phyloP scores from a whole-genome alignment of 805 yeast species.

The Hanseniaspora lindneri region DNA sequence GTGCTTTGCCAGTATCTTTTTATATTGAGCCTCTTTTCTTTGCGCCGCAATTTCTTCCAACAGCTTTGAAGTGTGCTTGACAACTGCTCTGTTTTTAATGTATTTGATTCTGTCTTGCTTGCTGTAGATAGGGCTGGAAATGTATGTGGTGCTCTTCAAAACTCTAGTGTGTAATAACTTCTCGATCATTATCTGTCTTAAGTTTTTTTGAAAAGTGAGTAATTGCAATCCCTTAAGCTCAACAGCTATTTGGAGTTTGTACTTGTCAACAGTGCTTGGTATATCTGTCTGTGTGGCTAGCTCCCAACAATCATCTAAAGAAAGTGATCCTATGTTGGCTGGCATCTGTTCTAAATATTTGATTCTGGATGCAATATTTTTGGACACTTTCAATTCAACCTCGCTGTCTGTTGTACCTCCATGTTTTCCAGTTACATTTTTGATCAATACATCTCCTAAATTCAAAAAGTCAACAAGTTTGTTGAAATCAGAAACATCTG shows the following conservation, averaged over 20 bases:
- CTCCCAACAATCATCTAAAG: constrained; percentile 33
- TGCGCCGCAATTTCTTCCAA: constrained; percentile 68
- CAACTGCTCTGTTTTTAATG: constrained; percentile 55
- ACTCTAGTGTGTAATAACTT: constrained; percentile 42
- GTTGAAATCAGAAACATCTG: constrained; percentile 6
- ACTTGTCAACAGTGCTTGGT: constrained; percentile 38
- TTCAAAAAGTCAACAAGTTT: constrained; percentile 8
- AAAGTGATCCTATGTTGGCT: constrained; percentile 53
- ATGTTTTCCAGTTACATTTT: constrained; percentile 31
- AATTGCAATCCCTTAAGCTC: constrained; percentile 60
- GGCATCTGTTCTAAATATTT: constrained; percentile 55
- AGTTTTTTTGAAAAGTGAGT: constrained; percentile 55
- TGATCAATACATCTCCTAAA: constrained; percentile 5
- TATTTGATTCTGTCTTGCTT: constrained; percentile 61
- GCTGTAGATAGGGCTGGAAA: constrained; percentile 45
- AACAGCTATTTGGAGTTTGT: constrained; percentile 53
- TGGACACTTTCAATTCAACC: constrained; percentile 42
- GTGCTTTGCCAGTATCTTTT: constrained; percentile 23
- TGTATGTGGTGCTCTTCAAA: background rate
- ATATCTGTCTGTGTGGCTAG: constrained; percentile 36
- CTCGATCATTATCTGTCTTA: constrained; percentile 47
- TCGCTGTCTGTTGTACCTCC: constrained; percentile 35
- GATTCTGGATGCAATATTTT: constrained; percentile 47
- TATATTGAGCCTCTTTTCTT: constrained; percentile 42
- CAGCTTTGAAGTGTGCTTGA: constrained; percentile 60